Conservation (phyloP, 805 yeast genomes). For the Suhomyces emberorum region DNA sequence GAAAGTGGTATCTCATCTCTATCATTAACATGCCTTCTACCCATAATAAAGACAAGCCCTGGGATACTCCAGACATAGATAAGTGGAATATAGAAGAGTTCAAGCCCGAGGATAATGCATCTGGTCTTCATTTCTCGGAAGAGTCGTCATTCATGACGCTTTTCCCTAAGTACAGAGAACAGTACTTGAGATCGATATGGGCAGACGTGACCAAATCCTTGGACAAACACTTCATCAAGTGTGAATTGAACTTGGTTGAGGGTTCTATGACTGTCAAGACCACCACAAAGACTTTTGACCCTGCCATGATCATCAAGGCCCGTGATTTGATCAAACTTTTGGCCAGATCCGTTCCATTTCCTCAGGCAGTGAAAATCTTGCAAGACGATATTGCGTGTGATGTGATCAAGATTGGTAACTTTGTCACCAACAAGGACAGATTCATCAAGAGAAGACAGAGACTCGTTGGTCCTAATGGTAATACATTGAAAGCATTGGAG, state of each 20-base stretch:
- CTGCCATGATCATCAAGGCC: slow-evolving; percentile 89
- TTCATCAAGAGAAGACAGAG: slow-evolving; percentile 95
- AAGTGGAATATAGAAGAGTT: slow-evolving; percentile 91
- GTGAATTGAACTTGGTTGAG: slow-evolving; percentile 85
- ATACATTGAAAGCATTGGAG: slow-evolving; percentile 93
- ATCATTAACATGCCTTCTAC: slow-evolving; percentile 72
- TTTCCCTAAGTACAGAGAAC: slow-evolving; percentile 95
- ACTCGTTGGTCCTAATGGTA: slow-evolving; percentile 94
- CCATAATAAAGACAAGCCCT: slow-evolving; percentile 92
- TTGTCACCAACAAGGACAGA: slow-evolving; percentile 86
- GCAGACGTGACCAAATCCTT: slow-evolving; percentile 83
- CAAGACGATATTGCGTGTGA: slow-evolving; percentile 95
- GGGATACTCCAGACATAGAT: slow-evolving; percentile 95
- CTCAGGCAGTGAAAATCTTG: slow-evolving; percentile 89
- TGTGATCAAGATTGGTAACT: slow-evolving; percentile 89
- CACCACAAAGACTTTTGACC: slow-evolving; percentile 92
- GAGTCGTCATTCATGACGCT: slow-evolving; percentile 93
- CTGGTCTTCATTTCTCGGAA: slow-evolving; percentile 89
- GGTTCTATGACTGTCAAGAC: slow-evolving; percentile 98
- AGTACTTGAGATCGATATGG: slow-evolving; percentile 86
- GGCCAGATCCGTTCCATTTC: slow-evolving; percentile 95
- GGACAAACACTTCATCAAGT: slow-evolving; percentile 70
- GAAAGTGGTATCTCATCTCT: slow-evolving; percentile 1
- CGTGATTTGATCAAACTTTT: slow-evolving; percentile 89
- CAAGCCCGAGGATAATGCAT: slow-evolving; percentile 80